These are phyloP conservation scores for Asclepias syriaca DNA, from an alignment of 257 asterid species.

Conservation along the genomic window DNA sequence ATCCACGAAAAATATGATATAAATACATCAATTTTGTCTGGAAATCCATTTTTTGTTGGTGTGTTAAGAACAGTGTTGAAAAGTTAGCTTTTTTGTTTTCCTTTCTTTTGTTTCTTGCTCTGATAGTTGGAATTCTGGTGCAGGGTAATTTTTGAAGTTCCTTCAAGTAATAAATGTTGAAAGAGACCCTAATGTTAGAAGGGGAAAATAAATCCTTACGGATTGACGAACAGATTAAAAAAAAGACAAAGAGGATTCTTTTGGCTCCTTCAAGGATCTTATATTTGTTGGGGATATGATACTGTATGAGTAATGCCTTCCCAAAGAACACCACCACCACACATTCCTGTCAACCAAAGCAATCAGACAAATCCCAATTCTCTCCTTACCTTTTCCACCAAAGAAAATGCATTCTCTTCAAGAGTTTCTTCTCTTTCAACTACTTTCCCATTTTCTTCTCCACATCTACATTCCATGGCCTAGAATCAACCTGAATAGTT, in stretches of 20 bases:
- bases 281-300: slow-evolving; percentile 8
- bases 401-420: slow-evolving; percentile 14
- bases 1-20: not conserved
- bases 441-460: slow-evolving; percentile 13
- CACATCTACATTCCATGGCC: slow-evolving; percentile 44
- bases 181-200: not conserved
- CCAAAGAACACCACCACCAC: slow-evolving; percentile 38
- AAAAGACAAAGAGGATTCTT: slow-evolving; percentile 13
- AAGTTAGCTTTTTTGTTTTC: not conserved
- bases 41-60: no score
- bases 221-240: no score
- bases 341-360: slow-evolving; percentile 31
- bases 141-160: not conserved
- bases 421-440: slow-evolving; percentile 18
- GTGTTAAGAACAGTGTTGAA: not conserved
- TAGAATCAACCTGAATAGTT: slow-evolving; percentile 35
- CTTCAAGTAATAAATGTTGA: not conserved
- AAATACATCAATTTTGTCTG: not conserved
- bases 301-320: slow-evolving; percentile 9
- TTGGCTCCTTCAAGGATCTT: not conserved
- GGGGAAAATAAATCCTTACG: no score
- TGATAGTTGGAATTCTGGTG: not conserved
- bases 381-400: slow-evolving; percentile 26
- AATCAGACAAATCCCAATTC: slow-evolving; percentile 34
- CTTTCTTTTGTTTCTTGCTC: not conserved